Evolutionary conservation across 225 moss, liverwort and hornwort genomes (phyloP).

Genomic region (Polytrichum commune): DNA sequence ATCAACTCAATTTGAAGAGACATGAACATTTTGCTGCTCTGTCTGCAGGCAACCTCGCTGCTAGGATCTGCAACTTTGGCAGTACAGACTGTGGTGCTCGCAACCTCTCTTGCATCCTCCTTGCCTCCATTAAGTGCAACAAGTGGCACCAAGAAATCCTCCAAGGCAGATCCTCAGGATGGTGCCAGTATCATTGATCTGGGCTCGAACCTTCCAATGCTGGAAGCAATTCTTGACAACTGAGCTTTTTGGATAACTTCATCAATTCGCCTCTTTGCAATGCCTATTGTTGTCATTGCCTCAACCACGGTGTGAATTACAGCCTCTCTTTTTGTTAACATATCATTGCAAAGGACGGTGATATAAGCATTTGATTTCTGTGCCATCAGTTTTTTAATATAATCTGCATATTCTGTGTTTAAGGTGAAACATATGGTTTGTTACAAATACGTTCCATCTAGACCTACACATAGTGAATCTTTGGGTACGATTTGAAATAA

Average conservation of each 20-base stretch:
- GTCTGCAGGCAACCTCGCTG: slow-evolving; percentile 67
- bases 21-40: not conserved
- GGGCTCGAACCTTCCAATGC: slow-evolving; percentile 16
- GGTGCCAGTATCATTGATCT: slow-evolving; percentile 10
- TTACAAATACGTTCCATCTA: no score
- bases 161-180: slow-evolving; percentile 19
- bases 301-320: slow-evolving; percentile 47
- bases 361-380: no score
- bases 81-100: slow-evolving; percentile 88
- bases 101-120: slow-evolving; percentile 76
- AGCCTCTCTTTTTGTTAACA: not conserved
- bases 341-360: no score
- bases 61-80: slow-evolving; percentile 86
- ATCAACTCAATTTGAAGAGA: no score
- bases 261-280: slow-evolving; percentile 58
- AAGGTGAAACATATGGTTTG: no score
- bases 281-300: slow-evolving; percentile 61
- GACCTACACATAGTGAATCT: no score
- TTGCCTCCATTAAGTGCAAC: slow-evolving; percentile 29
- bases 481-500: no score
- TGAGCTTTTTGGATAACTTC: slow-evolving; percentile 90
- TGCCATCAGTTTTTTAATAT: no score
- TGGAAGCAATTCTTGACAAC: slow-evolving; percentile 55
- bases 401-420: no score
- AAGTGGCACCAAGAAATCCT: slow-evolving; percentile 11